Conservation (phyloP, 2,329 filamentous ascomycete genomes). For the Sporothrix brasiliensis region DNA sequence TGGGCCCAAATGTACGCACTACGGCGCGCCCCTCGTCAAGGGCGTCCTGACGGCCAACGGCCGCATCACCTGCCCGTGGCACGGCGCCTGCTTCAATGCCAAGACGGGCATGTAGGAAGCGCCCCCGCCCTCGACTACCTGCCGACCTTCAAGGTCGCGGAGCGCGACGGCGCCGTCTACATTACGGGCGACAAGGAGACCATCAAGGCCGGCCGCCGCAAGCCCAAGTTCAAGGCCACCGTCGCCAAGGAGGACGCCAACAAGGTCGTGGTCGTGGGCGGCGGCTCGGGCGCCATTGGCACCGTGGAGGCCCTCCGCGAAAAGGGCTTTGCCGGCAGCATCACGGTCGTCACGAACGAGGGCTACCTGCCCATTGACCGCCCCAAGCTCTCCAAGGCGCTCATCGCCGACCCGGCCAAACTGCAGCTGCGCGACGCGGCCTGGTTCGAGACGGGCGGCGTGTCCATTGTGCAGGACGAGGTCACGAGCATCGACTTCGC, state of each 20-base stretch:
- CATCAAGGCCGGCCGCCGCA: slow-evolving; percentile 75
- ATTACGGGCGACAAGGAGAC: slow-evolving; percentile 76
- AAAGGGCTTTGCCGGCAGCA: slow-evolving; percentile 74
- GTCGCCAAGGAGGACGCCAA: slow-evolving; percentile 51
- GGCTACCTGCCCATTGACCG: slow-evolving; percentile 87
- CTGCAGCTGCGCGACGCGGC: slow-evolving; percentile 73
- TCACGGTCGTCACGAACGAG: slow-evolving; percentile 84
- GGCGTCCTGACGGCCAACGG: slow-evolving; percentile 83
- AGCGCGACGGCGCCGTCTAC: slow-evolving; percentile 82
- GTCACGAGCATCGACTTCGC: slow-evolving; percentile 78
- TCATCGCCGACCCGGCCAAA: slow-evolving; percentile 79
- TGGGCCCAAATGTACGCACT: slow-evolving; percentile 81
- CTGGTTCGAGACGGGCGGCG: slow-evolving; percentile 69
- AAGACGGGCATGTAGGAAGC: slow-evolving; percentile 88
- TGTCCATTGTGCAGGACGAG: slow-evolving; percentile 62
- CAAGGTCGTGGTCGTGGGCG: slow-evolving; percentile 82
- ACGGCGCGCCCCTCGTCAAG: slow-evolving; percentile 84
- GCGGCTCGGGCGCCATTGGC: slow-evolving; percentile 82
- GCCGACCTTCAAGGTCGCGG: slow-evolving; percentile 75
- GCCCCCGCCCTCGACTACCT: slow-evolving; percentile 89
- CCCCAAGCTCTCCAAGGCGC: slow-evolving; percentile 91
- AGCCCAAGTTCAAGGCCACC: slow-evolving; percentile 72
- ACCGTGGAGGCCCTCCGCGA: slow-evolving; percentile 80
- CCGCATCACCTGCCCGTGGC: slow-evolving; percentile 91
- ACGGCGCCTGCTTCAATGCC: slow-evolving; percentile 93